phyloP scores from a whole-genome alignment of 208 protist species.

The Novymonas esmeraldas region DNA sequence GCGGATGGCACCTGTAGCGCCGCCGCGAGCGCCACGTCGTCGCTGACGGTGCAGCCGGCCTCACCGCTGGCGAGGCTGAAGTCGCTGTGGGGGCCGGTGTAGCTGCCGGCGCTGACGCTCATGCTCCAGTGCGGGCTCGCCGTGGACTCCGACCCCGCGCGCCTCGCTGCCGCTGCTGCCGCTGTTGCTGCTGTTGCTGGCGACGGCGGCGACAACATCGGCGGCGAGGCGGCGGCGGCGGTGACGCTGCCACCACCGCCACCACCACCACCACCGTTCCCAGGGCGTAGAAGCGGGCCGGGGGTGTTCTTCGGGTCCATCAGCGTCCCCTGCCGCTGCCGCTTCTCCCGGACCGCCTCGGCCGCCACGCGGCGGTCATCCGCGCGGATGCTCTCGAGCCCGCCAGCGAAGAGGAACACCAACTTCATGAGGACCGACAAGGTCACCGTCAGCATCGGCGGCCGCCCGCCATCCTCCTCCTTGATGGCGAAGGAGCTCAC shows the following conservation, averaged over 20 bases:
- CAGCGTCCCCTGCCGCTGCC: not conserved
- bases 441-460: conserved; percentile 36
- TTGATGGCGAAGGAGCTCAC: conserved; percentile 22
- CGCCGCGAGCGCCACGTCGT: conserved; percentile 51
- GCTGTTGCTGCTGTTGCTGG: no score
- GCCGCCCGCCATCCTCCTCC: conserved; percentile 22
- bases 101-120: not conserved
- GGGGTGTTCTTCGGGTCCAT: no score
- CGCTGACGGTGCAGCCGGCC: conserved; percentile 9
- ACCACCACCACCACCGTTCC: no score
- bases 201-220: no score
- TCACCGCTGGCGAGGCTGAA: not conserved
- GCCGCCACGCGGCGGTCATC: conserved; percentile 45
- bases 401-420: conserved; percentile 65
- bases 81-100: not conserved
- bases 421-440: conserved; percentile 53
- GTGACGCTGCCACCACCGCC: no score
- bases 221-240: no score
- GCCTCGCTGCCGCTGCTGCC: no score
- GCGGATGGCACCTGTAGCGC: conserved; percentile 45
- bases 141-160: no score
- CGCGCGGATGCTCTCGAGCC: conserved; percentile 56
- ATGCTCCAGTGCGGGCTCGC: no score
- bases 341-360: conserved; percentile 18
- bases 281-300: no score